A percentile compares a stretch with the other conserved stretches of the same genome.
phyloP scores from a whole-genome alignment of 2,329 filamentous ascomycete genomes.

The Ceratocystis lukuohia region DNA sequence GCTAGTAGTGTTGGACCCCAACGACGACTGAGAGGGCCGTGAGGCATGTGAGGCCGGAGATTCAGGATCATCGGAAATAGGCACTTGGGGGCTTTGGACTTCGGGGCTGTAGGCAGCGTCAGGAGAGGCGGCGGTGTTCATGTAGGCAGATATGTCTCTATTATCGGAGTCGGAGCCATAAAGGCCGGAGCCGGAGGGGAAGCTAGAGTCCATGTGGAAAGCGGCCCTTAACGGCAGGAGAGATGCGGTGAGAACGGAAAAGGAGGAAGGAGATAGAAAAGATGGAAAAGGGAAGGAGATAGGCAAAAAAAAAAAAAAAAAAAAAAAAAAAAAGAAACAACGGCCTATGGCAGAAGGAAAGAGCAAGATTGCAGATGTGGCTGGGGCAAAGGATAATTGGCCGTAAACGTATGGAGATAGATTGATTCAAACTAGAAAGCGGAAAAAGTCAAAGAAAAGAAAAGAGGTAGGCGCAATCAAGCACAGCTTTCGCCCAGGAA shows the following conservation, averaged over 20 bases:
- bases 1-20: constrained; percentile 15
- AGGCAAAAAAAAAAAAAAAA: neutral
- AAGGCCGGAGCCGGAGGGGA: neutral
- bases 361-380: neutral
- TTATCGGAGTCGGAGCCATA: neutral
- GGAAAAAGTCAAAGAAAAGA: neutral
- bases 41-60: constrained; percentile 9
- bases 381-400: neutral
- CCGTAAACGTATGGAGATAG: neutral
- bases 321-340: no score
- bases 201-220: constrained; percentile 4
- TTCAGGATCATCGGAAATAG: neutral
- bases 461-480: neutral
- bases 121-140: neutral
- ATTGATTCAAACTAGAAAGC: neutral
- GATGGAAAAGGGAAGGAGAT: neutral
- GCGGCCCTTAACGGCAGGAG: neutral
- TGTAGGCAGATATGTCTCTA: neutral
- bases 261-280: neutral
- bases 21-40: constrained; percentile 9
- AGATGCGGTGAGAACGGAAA: neutral
- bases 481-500: neutral
- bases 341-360: neutral
- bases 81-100: neutral
- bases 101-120: neutral